These are phyloP conservation scores for Amaranthus cruentus DNA, from an alignment of 148 eudicot species.

Conservation along the genomic window DNA sequence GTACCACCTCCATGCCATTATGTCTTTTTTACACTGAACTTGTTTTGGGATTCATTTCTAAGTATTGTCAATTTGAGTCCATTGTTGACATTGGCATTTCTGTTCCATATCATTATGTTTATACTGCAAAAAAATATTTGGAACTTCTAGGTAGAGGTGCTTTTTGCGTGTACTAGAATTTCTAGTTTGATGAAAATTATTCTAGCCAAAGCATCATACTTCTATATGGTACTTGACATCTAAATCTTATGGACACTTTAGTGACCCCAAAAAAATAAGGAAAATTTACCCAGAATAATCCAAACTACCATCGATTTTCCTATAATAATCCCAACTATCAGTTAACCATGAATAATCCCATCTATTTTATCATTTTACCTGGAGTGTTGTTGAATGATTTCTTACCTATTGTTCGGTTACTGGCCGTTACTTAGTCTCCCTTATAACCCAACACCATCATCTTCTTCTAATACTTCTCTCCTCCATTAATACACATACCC, in stretches of 20 bases:
- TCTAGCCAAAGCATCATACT: neutral
- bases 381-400: too few species aligned
- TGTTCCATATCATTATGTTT: neutral
- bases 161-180: neutral
- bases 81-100: neutral
- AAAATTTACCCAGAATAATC: neutral
- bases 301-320: too few species aligned
- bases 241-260: neutral
- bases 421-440: too few species aligned
- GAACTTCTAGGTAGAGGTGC: neutral
- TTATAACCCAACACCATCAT: too few species aligned
- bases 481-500: too few species aligned
- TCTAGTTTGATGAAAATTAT: neutral
- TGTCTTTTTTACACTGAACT: slow-evolving; percentile 4
- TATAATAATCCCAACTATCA: too few species aligned
- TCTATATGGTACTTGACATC: neutral
- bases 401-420: too few species aligned
- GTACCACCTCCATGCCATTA: too few species aligned
- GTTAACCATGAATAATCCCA: too few species aligned
- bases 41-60: neutral
- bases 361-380: too few species aligned
- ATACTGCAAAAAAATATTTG: neutral
- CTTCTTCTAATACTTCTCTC: too few species aligned
- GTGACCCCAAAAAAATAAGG: neutral
- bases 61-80: neutral